phyloP scores from a whole-genome alignment of 2,329 filamentous ascomycete genomes.

The Coniochaeta hoffmannii region DNA sequence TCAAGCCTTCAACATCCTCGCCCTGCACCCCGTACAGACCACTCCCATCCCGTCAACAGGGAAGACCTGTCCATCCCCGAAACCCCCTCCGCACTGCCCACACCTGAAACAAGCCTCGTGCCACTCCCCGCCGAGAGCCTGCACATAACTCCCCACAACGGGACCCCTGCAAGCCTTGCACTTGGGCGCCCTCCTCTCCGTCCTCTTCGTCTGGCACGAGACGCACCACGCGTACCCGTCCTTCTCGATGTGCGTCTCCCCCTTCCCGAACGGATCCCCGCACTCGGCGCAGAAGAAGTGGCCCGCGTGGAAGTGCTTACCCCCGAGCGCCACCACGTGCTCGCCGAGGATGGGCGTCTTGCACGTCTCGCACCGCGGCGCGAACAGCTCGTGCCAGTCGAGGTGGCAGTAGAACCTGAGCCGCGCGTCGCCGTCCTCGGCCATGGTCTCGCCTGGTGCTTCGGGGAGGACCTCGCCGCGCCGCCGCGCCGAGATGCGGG shows the following conservation, averaged over 20 bases:
- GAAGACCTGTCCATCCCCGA: constrained; percentile 60
- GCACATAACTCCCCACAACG: constrained; percentile 84
- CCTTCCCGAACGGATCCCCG: constrained; percentile 81
- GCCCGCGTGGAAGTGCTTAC: constrained; percentile 84
- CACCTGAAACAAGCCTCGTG: constrained; percentile 90
- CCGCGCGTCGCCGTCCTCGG: constrained; percentile 65
- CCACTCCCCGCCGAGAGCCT: constrained; percentile 87
- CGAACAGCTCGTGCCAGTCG: constrained; percentile 96
- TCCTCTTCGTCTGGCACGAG: constrained; percentile 83
- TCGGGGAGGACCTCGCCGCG: constrained; percentile 54
- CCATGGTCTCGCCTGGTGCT: constrained; percentile 53
- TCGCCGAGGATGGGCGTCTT: constrained; percentile 94
- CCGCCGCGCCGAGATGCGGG: constrained; percentile 59
- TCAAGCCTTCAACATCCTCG: constrained; percentile 50
- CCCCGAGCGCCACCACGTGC: constrained; percentile 84
- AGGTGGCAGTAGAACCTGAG: constrained; percentile 93
- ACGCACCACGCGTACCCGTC: constrained; percentile 98
- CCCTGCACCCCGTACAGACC: constrained; percentile 54
- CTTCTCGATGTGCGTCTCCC: constrained; percentile 75
- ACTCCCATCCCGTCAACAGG: constrained; percentile 45
- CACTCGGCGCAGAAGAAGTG: constrained; percentile 99
- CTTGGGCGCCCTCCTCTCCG: constrained; percentile 79
- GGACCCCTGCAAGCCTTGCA: constrained; percentile 78
- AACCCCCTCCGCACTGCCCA: constrained; percentile 49
- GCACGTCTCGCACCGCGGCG: constrained; percentile 90